Conservation (phyloP, 352 stramenopile genomes). For the Globisporangium paddicum region DNA sequence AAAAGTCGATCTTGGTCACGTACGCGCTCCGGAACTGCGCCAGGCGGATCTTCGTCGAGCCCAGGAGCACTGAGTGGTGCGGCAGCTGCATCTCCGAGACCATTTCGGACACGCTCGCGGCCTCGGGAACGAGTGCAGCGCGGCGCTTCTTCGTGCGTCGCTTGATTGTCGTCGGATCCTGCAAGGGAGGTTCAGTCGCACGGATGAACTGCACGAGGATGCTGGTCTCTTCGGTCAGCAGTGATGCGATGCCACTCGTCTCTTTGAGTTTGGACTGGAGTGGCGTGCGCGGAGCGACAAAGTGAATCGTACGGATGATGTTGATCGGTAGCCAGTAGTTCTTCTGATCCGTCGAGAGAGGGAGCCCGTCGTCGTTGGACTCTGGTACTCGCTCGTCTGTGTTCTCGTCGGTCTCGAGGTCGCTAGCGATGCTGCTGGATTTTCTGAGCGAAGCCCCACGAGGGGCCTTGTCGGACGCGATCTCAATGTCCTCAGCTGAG, state of each 20-base stretch:
- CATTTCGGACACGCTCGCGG: conserved; percentile 26
- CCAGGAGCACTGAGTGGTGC: conserved; percentile 48
- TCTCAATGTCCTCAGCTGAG: conserved; percentile 43
- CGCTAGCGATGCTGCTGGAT: conserved; percentile 23
- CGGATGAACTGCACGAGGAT: conserved; percentile 76
- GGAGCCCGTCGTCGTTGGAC: conserved; percentile 6
- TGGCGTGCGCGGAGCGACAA: conserved; percentile 68
- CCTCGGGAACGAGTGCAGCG: conserved; percentile 29
- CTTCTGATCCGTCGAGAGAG: conserved; percentile 1
- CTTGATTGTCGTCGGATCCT: conserved; percentile 34
- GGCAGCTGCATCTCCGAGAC: conserved; percentile 29
- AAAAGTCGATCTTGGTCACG: conserved; percentile 83
- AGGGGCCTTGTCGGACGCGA: conserved; percentile 41
- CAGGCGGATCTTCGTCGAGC: conserved; percentile 72
- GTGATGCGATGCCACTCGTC: conserved; percentile 56
- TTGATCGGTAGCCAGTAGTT: conserved; percentile 80
- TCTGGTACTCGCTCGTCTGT: conserved; percentile 11
- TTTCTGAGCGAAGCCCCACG: conserved; percentile 31
- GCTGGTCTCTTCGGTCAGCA: conserved; percentile 68
- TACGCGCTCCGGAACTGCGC: conserved; percentile 80
- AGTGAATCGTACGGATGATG: conserved; percentile 71
- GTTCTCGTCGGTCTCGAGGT: conserved; percentile 21
- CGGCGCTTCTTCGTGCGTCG: conserved; percentile 31
- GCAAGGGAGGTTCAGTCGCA: conserved; percentile 61
- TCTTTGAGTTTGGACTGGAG: conserved; percentile 75